Conservation (phyloP, 805 yeast genomes). For the Wickerhamomyces sydowiorum region DNA sequence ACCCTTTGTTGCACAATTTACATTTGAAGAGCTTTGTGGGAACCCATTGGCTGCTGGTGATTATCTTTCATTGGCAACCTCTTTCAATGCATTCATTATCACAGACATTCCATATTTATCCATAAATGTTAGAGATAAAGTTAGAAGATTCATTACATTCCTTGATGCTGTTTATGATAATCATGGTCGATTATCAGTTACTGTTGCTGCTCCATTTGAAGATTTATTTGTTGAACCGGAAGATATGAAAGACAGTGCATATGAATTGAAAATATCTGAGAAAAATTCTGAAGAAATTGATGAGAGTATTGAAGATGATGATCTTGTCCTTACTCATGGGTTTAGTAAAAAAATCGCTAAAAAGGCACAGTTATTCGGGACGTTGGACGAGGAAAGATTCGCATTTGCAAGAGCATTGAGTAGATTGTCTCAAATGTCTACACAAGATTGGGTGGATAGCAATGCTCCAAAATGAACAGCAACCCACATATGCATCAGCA, state of each 20-base stretch:
- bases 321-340: slow-evolving; percentile 69
- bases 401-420: slow-evolving; percentile 95
- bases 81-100: slow-evolving; percentile 73
- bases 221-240: slow-evolving; percentile 85
- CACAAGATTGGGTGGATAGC: slow-evolving; percentile 80
- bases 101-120: slow-evolving; percentile 90
- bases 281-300: slow-evolving; percentile 17
- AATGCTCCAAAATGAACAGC: slow-evolving; percentile 7
- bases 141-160: slow-evolving; percentile 89
- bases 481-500: no score
- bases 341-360: slow-evolving; percentile 67
- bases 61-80: slow-evolving; percentile 73
- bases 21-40: slow-evolving; percentile 85
- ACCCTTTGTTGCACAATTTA: slow-evolving; percentile 81
- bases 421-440: slow-evolving; percentile 89
- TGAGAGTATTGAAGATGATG: slow-evolving; percentile 41
- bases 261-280: slow-evolving; percentile 22
- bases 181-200: slow-evolving; percentile 81
- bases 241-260: slow-evolving; percentile 34
- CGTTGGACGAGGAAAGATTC: slow-evolving; percentile 90
- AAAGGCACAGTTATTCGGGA: slow-evolving; percentile 64
- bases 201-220: slow-evolving; percentile 80
- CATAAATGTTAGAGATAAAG: slow-evolving; percentile 71
- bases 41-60: slow-evolving; percentile 90
- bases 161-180: slow-evolving; percentile 94